These are phyloP conservation scores for Diplosphaera chodatii DNA, from an alignment of 139 green algal genomes.

Conservation along the genomic window DNA sequence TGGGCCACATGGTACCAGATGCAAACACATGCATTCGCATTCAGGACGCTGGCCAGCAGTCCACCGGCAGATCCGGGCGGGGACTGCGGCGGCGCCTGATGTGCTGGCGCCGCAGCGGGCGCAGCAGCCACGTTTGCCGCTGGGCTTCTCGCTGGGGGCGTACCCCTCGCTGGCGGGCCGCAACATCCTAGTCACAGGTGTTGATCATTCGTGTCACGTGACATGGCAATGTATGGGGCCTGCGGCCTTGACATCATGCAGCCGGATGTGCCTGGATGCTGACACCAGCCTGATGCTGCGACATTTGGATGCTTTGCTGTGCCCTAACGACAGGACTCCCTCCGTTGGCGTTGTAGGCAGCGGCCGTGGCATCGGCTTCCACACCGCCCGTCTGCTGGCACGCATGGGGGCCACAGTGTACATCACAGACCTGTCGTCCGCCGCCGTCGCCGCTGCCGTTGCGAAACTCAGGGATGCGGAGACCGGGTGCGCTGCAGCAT, in stretches of 20 bases:
- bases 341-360: not conserved
- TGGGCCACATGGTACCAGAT: too few relatives aligned
- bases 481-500: too few relatives aligned
- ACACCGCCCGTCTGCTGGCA: not conserved
- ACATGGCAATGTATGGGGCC: too few relatives aligned
- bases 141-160: not conserved
- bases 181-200: not conserved
- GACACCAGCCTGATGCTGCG: too few relatives aligned
- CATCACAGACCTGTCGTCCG: not conserved
- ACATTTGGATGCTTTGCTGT: too few relatives aligned
- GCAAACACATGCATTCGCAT: too few relatives aligned
- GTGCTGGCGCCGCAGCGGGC: not conserved
- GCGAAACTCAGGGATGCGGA: not conserved
- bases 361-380: not conserved
- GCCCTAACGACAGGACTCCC: too few relatives aligned
- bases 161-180: not conserved
- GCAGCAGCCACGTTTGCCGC: not conserved
- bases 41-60: too few relatives aligned
- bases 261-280: too few relatives aligned
- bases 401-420: slow-evolving; percentile 1
- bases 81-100: not conserved
- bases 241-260: too few relatives aligned
- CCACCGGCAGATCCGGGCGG: too few relatives aligned
- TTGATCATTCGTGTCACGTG: too few relatives aligned
- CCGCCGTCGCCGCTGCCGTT: not conserved